Conservation (phyloP, 2,329 filamentous ascomycete genomes). For the Rachicladosporium sp. region DNA sequence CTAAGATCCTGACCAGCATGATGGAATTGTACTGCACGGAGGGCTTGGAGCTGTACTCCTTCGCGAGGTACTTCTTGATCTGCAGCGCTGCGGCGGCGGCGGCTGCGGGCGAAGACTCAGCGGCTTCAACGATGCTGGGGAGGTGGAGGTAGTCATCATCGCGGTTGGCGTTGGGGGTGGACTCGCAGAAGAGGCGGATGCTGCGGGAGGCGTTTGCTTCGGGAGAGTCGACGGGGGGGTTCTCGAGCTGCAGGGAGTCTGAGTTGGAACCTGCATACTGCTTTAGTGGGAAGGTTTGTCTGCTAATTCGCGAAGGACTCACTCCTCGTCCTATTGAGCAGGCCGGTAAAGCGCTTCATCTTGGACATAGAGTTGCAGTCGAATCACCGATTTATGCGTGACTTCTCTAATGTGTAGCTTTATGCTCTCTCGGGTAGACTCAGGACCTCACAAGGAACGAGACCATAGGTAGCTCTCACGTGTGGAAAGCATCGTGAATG, state of each 20-base stretch:
- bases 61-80: slow-evolving; percentile 71
- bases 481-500: no score
- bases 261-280: not conserved
- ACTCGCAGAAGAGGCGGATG: slow-evolving; percentile 71
- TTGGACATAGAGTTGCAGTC: no score
- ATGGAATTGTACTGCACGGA: slow-evolving; percentile 88
- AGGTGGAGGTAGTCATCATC: slow-evolving; percentile 87
- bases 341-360: slow-evolving; percentile 10
- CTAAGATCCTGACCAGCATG: slow-evolving; percentile 85
- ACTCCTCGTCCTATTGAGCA: slow-evolving; percentile 11
- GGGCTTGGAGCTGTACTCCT: slow-evolving; percentile 46
- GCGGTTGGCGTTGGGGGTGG: slow-evolving; percentile 42
- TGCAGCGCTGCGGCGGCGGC: slow-evolving; percentile 68
- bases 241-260: slow-evolving; percentile 1
- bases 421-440: no score
- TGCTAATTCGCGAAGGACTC: no score
- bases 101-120: slow-evolving; percentile 80
- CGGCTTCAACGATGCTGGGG: slow-evolving; percentile 84
- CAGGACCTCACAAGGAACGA: no score
- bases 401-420: no score
- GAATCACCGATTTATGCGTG: no score
- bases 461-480: no score
- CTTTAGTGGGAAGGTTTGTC: no score
- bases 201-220: slow-evolving; percentile 53
- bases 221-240: slow-evolving; percentile 37